A percentile compares a stretch with the other conserved stretches of the same genome.
phyloP scores from a whole-genome alignment of 257 asterid species.

The Solanum lycopersicoides region DNA sequence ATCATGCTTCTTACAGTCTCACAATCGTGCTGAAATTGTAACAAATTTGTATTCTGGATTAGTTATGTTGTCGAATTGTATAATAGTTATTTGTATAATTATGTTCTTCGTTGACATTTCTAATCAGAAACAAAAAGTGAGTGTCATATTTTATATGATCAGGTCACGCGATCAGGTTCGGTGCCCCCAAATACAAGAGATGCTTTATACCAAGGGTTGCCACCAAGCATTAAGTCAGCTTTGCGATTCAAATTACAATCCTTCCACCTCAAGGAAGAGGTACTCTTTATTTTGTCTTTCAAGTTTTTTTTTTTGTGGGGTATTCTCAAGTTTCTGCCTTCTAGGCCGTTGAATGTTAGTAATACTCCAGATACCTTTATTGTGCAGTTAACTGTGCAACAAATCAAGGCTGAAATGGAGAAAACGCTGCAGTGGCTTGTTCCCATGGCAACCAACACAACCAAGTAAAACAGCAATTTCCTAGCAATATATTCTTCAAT shows the following conservation, averaged over 20 bases:
- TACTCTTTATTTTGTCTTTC: slow-evolving; percentile 5
- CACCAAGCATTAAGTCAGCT: slow-evolving; percentile 63
- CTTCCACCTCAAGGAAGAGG: slow-evolving; percentile 74
- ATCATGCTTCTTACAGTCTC: neutral
- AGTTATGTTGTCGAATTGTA: neutral
- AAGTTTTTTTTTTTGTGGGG: too few relatives aligned
- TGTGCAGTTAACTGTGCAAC: slow-evolving; percentile 50
- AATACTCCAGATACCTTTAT: neutral
- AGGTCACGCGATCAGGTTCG: slow-evolving; percentile 86
- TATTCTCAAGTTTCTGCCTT: neutral
- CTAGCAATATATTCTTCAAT: neutral
- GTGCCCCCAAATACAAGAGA: slow-evolving; percentile 86
- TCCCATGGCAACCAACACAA: slow-evolving; percentile 88
- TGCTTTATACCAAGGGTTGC: slow-evolving; percentile 76
- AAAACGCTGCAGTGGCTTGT: slow-evolving; percentile 90
- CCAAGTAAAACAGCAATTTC: slow-evolving; percentile 48
- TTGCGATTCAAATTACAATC: slow-evolving; percentile 64
- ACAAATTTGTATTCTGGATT: neutral
- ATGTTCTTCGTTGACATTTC: neutral
- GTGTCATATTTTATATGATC: slow-evolving; percentile 7
- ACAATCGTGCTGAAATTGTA: neutral
- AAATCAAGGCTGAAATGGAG: slow-evolving; percentile 92
- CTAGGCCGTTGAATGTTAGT: neutral
- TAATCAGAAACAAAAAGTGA: neutral
- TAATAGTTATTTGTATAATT: neutral